Conservation (phyloP, 495 filamentous ascomycete genomes). For the Penicillium fimorum region DNA sequence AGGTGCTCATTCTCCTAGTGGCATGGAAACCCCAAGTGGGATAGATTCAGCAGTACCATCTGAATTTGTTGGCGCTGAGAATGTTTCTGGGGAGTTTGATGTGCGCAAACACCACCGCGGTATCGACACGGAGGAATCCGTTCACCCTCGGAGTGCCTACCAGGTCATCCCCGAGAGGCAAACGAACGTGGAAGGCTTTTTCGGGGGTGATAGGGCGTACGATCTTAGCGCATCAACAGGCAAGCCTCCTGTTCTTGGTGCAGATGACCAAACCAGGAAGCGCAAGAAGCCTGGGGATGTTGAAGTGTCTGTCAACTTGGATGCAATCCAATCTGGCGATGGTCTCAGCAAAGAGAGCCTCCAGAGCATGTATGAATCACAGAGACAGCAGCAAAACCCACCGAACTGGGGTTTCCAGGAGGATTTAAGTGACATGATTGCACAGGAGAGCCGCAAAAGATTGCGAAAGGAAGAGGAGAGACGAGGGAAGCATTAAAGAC, state of each 20-base stretch:
- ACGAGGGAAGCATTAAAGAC: conserved; percentile 46
- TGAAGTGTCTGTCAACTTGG: conserved; percentile 85
- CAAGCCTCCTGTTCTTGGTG: conserved; percentile 70
- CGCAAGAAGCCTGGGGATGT: conserved; percentile 94
- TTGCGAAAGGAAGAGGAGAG: conserved; percentile 82
- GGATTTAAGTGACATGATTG: conserved; percentile 96
- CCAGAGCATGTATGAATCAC: conserved; percentile 72
- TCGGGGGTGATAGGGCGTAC: conserved; percentile 90
- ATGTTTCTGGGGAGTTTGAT: conserved; percentile 83
- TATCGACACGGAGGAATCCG: conserved; percentile 82
- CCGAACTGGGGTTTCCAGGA: conserved; percentile 81
- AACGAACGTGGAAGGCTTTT: conserved; percentile 84
- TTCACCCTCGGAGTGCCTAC: conserved; percentile 72
- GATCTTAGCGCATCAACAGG: conserved; percentile 62
- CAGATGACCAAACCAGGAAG: conserved; percentile 77
- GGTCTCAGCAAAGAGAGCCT: conserved; percentile 67
- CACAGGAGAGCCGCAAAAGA: conserved; percentile 84
- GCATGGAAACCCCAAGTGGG: conserved; percentile 77
- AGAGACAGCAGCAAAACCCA: conserved; percentile 68
- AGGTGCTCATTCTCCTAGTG: conserved; percentile 71
- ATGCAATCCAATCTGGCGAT: conserved; percentile 66
- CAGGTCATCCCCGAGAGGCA: conserved; percentile 88
- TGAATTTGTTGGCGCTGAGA: conserved; percentile 69
- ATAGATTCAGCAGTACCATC: conserved; percentile 76
- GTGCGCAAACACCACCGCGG: conserved; percentile 84